Base-by-base conservation (phyloP, 129 eudicot species). In the Saposhnikovia divaricata region DNA sequence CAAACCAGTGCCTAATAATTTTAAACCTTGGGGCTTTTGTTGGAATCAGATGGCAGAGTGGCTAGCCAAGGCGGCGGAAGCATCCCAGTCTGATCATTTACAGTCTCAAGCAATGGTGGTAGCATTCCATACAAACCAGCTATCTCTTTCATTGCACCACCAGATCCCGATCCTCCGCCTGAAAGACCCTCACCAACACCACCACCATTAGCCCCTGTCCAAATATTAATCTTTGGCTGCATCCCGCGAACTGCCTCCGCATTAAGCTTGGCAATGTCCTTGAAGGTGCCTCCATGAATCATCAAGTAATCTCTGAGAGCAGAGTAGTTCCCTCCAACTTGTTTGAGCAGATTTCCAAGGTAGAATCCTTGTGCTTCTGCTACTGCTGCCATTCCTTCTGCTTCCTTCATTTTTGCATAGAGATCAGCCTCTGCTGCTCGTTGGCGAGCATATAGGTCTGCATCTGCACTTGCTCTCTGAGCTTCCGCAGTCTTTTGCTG, bases 201-300 rank as follows among this genome's bases (percentile, higher is more conserved):
- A 19, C 42, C 55, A 38, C 31, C 66, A 59, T n/a, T 59, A 59
- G 75, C 85, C 10, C 81, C 83, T 6, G 83, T 71, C 88, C 88
- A 81, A n/a, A 85, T 42, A 46, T 85, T 85, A n/a, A 85, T 82
- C 81, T 85, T 85, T 9, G 85, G 88, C 80, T 85, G 83, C 81
- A 85, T 1, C 14, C 88, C 88, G 9, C 77, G 76, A 9, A 85
- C 74, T 0, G 88, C 88, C 57, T 85, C 83, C 13, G 81, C 88
- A 53, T 85, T 85, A 66, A 82, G 76, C 79, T 76, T 81, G 18
- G 88, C 88, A 44, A 85, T 74, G 25, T 82, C 85, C 72, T 85
- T 85, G 79, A 73, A 85, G 51, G 80, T 79, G 15, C 88, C 83
- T 6, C 84, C 80, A 23, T 78, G 79, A 39, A 85, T 82, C 88